phyloP scores from a whole-genome alignment of 140 eudicot genomes.

The Anethum foeniculum region DNA sequence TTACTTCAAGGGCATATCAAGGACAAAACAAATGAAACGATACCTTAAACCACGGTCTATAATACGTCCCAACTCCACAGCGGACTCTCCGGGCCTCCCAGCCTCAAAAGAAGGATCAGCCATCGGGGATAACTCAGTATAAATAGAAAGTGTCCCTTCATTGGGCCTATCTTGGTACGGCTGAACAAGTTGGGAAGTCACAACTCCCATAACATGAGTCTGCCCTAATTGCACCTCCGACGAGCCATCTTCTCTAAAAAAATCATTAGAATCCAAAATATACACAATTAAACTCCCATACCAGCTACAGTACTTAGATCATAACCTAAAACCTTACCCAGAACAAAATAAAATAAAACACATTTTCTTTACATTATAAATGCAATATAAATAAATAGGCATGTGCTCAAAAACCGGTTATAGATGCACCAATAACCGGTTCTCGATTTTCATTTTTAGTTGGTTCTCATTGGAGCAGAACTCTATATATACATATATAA shows the following conservation, averaged over 20 bases:
- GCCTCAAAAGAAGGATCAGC: constrained; percentile 94
- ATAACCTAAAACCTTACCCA: not conserved
- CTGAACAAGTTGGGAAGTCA: constrained; percentile 71
- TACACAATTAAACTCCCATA: not conserved
- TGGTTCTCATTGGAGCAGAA: not conserved
- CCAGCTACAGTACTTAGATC: not conserved
- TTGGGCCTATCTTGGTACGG: constrained; percentile 86
- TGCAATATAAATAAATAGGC: not conserved
- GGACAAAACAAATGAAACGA: not conserved
- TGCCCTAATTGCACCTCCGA: constrained; percentile 88
- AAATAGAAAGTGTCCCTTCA: constrained; percentile 82
- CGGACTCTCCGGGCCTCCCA: constrained; percentile 81
- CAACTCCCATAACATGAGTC: constrained; percentile 82
- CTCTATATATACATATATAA: not conserved
- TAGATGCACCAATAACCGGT: not conserved
- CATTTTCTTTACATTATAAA: not conserved
- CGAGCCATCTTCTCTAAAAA: constrained; percentile 80
- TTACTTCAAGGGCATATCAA: not conserved
- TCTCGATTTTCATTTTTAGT: not conserved
- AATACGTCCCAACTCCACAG: constrained; percentile 82
- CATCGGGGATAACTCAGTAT: constrained; percentile 89
- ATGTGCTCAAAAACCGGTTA: not conserved
- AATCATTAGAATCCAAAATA: not conserved
- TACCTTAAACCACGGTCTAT: constrained; percentile 93
- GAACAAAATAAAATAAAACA: not conserved